These are phyloP conservation scores for Saturnispora galanensis DNA, from an alignment of 805 yeast species.

Conservation along the genomic window DNA sequence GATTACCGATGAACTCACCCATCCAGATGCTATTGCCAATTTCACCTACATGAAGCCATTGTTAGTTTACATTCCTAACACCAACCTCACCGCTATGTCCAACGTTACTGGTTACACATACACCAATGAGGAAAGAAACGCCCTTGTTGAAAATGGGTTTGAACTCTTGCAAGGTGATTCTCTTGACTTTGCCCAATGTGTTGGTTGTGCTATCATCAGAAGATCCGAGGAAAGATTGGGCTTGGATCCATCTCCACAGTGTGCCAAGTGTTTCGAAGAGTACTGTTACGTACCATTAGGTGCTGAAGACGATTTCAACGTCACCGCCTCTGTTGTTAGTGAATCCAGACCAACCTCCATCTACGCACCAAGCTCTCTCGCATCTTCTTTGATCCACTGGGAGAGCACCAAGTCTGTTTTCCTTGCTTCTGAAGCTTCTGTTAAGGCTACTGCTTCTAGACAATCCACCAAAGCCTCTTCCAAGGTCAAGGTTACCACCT, in stretches of 20 bases:
- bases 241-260: slow-evolving; percentile 40
- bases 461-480: background rate
- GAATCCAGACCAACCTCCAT: slow-evolving; percentile 13
- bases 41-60: slow-evolving; percentile 47
- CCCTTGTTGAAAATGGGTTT: slow-evolving; percentile 62
- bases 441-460: slow-evolving; percentile 3
- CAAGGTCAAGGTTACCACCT: background rate
- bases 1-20: slow-evolving; percentile 27
- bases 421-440: slow-evolving; percentile 4
- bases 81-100: slow-evolving; percentile 46
- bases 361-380: slow-evolving; percentile 11
- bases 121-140: slow-evolving; percentile 45
- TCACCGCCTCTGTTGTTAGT: slow-evolving; percentile 2
- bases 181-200: slow-evolving; percentile 57
- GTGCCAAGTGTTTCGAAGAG: slow-evolving; percentile 52
- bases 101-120: slow-evolving; percentile 56
- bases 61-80: slow-evolving; percentile 65
- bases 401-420: slow-evolving; percentile 6
- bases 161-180: slow-evolving; percentile 58
- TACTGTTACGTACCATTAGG: slow-evolving; percentile 43
- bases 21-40: slow-evolving; percentile 13
- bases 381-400: slow-evolving; percentile 10
- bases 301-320: slow-evolving; percentile 5
- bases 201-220: slow-evolving; percentile 73
- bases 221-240: slow-evolving; percentile 62